A percentile compares a stretch with the other conserved stretches of the same genome.
Conservation (phyloP, 108 stramenopile genomes). For the Stephanodiscus triporus region DNA sequence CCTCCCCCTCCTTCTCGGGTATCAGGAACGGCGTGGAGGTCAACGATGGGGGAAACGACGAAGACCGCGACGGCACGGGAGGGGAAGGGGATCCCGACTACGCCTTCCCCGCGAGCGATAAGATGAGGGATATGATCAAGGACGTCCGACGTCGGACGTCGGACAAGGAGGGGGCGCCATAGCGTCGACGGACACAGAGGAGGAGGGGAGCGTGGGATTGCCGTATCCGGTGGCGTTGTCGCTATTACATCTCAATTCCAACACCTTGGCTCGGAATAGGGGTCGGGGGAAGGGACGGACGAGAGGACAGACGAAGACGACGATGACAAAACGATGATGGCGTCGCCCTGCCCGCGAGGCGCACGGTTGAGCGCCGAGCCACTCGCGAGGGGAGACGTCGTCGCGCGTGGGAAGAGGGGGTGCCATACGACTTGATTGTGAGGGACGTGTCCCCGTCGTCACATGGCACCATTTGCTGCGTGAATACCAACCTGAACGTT, state of each 20-base stretch:
- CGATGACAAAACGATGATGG: not conserved
- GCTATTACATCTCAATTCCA: constrained; percentile 54
- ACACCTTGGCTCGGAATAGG: constrained; percentile 14
- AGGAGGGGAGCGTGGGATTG: constrained; percentile 81
- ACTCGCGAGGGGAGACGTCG: constrained; percentile 73
- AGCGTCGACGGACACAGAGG: constrained; percentile 88
- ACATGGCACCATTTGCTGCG: too few relatives aligned
- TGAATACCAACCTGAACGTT: constrained; percentile 85
- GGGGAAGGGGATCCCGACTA: too few relatives aligned
- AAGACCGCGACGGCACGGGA: too few relatives aligned
- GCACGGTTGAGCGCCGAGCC: constrained; percentile 79
- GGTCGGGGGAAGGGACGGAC: too few relatives aligned
- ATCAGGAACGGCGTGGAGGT: too few relatives aligned
- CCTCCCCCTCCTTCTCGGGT: too few relatives aligned
- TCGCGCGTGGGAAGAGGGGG: constrained; percentile 84
- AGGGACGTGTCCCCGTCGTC: too few relatives aligned
- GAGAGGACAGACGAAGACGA: not conserved
- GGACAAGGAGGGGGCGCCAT: too few relatives aligned
- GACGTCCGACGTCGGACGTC: too few relatives aligned
- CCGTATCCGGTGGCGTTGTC: constrained; percentile 62
- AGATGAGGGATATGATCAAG: too few relatives aligned
- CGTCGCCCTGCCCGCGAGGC: constrained; percentile 47
- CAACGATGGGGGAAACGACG: too few relatives aligned
- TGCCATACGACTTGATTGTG: constrained; percentile 70
- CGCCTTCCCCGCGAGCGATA: constrained; percentile 55